Percentiles rank a stretch among this genome's conserved stretches.
Conservation (phyloP, 257 asterid species). For the Solanum infundibuliforme region DNA sequence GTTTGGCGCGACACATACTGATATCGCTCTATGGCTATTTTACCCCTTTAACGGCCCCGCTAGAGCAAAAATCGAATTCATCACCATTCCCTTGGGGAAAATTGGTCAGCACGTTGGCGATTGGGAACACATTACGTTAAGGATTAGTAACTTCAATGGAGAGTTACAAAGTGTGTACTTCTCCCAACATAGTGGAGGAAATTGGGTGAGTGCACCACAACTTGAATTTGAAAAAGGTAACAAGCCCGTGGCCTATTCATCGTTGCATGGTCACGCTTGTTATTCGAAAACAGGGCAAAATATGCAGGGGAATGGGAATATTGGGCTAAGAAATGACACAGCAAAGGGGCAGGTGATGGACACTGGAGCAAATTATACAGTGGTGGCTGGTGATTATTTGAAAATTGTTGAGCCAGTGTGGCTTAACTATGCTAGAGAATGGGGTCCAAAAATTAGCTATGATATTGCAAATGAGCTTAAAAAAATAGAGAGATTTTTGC, state of each 20-base stretch:
- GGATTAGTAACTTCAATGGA: conserved; percentile 72
- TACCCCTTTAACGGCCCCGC: conserved; percentile 89
- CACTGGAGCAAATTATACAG: conserved; percentile 19
- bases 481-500: conserved; percentile 41
- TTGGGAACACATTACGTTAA: conserved; percentile 79
- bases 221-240: conserved; percentile 48
- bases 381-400: conserved; percentile 39
- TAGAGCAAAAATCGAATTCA: conserved; percentile 45
- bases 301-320: conserved; percentile 41
- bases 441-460: conserved; percentile 75
- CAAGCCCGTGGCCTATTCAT: conserved; percentile 48
- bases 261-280: conserved; percentile 66
- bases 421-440: conserved; percentile 57
- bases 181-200: conserved; percentile 57
- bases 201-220: conserved; percentile 33
- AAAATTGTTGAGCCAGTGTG: conserved; percentile 43
- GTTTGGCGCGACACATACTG: conserved; percentile 63
- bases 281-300: conserved; percentile 44
- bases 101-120: conserved; percentile 80
- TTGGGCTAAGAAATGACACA: conserved; percentile 60
- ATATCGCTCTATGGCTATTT: conserved; percentile 54
- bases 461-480: conserved; percentile 36
- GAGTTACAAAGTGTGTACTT: conserved; percentile 45
- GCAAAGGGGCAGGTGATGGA: conserved; percentile 37
- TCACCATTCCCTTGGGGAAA: conserved; percentile 37